Evolutionary conservation across 2,329 filamentous ascomycete species (phyloP).

Genomic region (Aspergillus intermedius): DNA sequence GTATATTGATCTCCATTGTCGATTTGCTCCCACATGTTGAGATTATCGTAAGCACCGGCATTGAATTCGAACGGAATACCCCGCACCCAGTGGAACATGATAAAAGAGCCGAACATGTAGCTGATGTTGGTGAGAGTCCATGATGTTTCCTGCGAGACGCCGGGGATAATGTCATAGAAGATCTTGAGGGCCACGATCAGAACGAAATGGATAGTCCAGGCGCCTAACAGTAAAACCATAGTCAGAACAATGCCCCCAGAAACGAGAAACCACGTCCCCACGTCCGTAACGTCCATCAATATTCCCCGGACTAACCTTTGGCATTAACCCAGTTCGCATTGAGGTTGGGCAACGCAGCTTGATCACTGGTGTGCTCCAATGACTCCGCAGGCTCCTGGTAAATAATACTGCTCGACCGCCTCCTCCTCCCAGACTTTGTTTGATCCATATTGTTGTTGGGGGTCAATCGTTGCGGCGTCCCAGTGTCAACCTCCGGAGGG

Average conservation of each 20-base stretch:
- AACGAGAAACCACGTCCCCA: neutral
- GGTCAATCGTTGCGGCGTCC: slow-evolving; percentile 45
- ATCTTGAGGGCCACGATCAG: slow-evolving; percentile 89
- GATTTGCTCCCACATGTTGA: slow-evolving; percentile 99
- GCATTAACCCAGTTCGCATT: slow-evolving; percentile 99
- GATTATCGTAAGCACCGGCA: slow-evolving; percentile 93
- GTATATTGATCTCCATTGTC: slow-evolving; percentile 99
- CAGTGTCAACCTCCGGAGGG: slow-evolving; percentile 73
- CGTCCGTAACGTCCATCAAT: too few species aligned
- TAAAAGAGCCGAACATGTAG: slow-evolving; percentile 97
- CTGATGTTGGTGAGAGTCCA: slow-evolving; percentile 99
- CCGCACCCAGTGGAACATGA: slow-evolving; percentile 99
- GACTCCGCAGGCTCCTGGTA: slow-evolving; percentile 97
- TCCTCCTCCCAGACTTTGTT: slow-evolving; percentile 66
- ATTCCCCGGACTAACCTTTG: slow-evolving; percentile 63
- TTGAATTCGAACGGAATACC: slow-evolving; percentile 99
- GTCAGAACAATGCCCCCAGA: slow-evolving; percentile 2
- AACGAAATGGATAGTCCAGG: slow-evolving; percentile 96
- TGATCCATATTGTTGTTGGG: slow-evolving; percentile 56
- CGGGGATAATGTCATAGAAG: slow-evolving; percentile 92
- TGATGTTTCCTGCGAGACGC: slow-evolving; percentile 93
- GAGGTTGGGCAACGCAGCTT: slow-evolving; percentile 86
- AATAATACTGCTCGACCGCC: slow-evolving; percentile 96
- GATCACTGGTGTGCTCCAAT: slow-evolving; percentile 94
- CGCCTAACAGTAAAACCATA: slow-evolving; percentile 53